Conservation (phyloP, 805 yeast species). For the Saccharomyces kudriavzevii region DNA sequence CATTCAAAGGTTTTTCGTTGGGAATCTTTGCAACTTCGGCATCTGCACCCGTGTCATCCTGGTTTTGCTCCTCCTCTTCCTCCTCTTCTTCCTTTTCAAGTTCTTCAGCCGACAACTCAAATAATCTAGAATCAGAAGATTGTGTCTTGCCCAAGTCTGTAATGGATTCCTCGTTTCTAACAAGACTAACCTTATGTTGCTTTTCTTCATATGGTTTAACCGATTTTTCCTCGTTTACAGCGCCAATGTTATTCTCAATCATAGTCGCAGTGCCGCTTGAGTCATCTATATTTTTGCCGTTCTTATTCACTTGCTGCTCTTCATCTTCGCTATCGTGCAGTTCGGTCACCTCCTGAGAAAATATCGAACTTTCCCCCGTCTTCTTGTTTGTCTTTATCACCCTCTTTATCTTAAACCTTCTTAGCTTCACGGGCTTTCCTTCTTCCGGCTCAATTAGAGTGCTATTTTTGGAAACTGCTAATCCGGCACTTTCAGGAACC, state of each 20-base stretch:
- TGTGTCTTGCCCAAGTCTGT: not conserved
- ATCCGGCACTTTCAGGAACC: not conserved
- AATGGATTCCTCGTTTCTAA: not conserved
- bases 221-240: not conserved
- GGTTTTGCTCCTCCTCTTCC: not conserved
- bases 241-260: not conserved
- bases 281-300: not conserved
- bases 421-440: constrained; percentile 3
- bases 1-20: not conserved
- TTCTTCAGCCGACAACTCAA: not conserved
- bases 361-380: constrained; percentile 35
- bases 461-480: constrained; percentile 10
- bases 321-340: constrained; percentile 1
- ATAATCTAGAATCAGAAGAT: not conserved
- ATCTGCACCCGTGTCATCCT: not conserved
- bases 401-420: constrained; percentile 32
- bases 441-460: not conserved
- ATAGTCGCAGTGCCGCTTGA: not conserved
- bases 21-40: not conserved
- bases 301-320: not conserved
- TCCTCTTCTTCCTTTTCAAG: not conserved
- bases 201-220: not conserved
- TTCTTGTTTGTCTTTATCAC: constrained; percentile 33
- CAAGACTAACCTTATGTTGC: not conserved
- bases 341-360: constrained; percentile 27